Evolutionary conservation across 257 asterid genomes (phyloP), one percentile per base, ranked within the genome.

Genomic region (Ballota nigra): DNA sequence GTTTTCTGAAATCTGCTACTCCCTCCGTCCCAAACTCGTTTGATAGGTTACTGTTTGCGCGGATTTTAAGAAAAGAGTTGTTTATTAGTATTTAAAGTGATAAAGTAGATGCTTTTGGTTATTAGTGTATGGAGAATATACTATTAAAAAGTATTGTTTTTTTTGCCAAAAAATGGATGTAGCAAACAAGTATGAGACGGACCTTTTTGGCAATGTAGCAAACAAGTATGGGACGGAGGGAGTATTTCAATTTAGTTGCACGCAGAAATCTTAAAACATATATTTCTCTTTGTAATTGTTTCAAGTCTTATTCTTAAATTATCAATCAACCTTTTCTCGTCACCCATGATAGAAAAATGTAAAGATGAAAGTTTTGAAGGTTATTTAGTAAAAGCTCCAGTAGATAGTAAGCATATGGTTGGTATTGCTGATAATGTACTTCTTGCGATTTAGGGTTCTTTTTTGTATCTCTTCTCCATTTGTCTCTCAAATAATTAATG

Each of bases 231-330:
- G n/a, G n/a, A n/a, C n/a, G n/a, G n/a, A n/a, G n/a, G n/a, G n/a
- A n/a, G n/a, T 20, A 3, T 55, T 4, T 23, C 20, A 29, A 58
- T 9, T 20, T 47, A 63, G 65, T 51, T 56, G 43, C 20, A 47
- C 41, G 69, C 61, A 51, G 66, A 63, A 43, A 51, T 43, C 47
- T 51, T 63, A 15, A 51, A 41, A 47, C 20, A 4, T 55, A 3
- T 65, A n/a, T 29, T 57, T 74, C 38, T 23, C 58, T 55, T 10
- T 66, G 29, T 66, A 33, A 28, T 57, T 63, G 15, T 11, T 56
- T 49, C n/a, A 43, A 10, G 53, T 49, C 2, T 7, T 31, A 43
- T 28, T 18, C 20, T 23, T 51, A 43, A 4, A 43, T 43, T 15
- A 15, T 43, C 18, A 6, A 49, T 49, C 23, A 15, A 52, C 10